Conservation (phyloP, 2,329 filamentous ascomycete genomes). For the Aspergillus eucalypticola region DNA sequence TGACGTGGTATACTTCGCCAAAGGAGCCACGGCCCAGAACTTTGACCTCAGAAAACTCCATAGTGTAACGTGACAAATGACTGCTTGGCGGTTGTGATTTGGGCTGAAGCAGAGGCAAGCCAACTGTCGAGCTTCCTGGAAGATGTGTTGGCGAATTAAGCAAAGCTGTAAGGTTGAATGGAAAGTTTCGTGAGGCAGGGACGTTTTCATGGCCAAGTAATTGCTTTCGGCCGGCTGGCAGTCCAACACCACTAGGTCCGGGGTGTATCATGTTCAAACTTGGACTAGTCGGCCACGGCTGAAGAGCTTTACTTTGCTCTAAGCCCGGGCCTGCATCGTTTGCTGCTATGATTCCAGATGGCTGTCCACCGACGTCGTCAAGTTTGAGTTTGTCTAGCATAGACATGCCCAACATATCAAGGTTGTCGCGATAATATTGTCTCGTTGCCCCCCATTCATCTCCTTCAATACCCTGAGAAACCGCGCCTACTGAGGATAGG, state of each 20-base stretch:
- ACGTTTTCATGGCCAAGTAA: conserved; percentile 19
- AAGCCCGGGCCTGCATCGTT: conserved; percentile 26
- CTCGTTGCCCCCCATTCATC: conserved; percentile 39
- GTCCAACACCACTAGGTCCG: conserved; percentile 10
- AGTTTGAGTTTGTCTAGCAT: conserved; percentile 40
- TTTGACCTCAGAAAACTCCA: conserved; percentile 56
- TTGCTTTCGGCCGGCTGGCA: conserved; percentile 23
- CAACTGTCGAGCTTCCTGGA: conserved; percentile 33
- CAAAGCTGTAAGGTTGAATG: conserved; percentile 25
- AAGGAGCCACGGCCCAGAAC: conserved; percentile 66
- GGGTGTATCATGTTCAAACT: conserved; percentile 15
- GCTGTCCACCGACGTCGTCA: conserved; percentile 20
- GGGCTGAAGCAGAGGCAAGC: conserved; percentile 32
- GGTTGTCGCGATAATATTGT: conserved; percentile 45
- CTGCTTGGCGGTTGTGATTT: conserved; percentile 26
- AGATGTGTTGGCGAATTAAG: conserved; percentile 27
- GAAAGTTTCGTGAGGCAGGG: conserved; percentile 25
- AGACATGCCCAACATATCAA: conserved; percentile 43
- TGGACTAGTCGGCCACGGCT: conserved; percentile 18
- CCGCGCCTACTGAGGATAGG: conserved; percentile 43
- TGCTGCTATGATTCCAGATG: conserved; percentile 22
- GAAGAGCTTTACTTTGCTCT: conserved; percentile 20
- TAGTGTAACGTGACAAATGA: conserved; percentile 47
- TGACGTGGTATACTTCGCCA: conserved; percentile 63
- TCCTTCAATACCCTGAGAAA: conserved; percentile 41